These are phyloP conservation scores for Filosporella fistucella DNA, from an alignment of 495 filamentous ascomycete species.

Conservation along the genomic window DNA sequence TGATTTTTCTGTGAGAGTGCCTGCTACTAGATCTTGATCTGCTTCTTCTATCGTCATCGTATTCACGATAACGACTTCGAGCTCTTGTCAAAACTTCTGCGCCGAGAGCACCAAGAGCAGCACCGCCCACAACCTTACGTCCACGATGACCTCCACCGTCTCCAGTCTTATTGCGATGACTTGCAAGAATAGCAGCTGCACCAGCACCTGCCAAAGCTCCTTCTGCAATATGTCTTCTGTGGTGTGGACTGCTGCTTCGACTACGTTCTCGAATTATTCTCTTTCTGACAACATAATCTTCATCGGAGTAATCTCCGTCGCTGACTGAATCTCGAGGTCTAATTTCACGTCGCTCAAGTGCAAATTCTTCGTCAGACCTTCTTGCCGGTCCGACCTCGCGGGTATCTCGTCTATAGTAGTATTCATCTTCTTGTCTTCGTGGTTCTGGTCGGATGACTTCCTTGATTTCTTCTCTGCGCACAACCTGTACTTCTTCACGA, in stretches of 20 bases:
- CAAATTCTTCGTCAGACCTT: slow-evolving; percentile 53
- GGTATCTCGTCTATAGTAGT: slow-evolving; percentile 60
- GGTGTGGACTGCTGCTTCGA: slow-evolving; percentile 40
- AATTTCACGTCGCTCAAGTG: slow-evolving; percentile 38
- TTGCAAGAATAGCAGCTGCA: slow-evolving; percentile 66
- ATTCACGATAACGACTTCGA: slow-evolving; percentile 57
- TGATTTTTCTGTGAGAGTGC: slow-evolving; percentile 43
- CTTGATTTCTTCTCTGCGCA: slow-evolving; percentile 59
- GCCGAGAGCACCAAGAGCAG: slow-evolving; percentile 75
- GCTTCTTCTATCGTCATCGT: slow-evolving; percentile 42
- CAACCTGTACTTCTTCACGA: slow-evolving; percentile 63
- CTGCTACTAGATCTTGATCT: slow-evolving; percentile 55
- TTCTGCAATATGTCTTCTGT: slow-evolving; percentile 78
- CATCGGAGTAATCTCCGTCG: slow-evolving; percentile 27
- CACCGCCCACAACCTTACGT: slow-evolving; percentile 75
- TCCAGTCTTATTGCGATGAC: slow-evolving; percentile 56
- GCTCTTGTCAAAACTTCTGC: slow-evolving; percentile 74
- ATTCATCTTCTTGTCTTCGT: slow-evolving; percentile 48
- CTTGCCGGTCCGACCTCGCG: slow-evolving; percentile 32
- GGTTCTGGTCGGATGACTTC: slow-evolving; percentile 36
- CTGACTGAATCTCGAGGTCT: slow-evolving; percentile 19
- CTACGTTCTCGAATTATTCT: slow-evolving; percentile 23
- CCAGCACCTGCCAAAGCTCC: slow-evolving; percentile 79
- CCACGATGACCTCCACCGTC: slow-evolving; percentile 55
- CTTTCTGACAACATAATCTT: slow-evolving; percentile 18